phyloP scores from a whole-genome alignment of 225 moss, liverwort and hornwort genomes.

The Pseudoscleropodium purum region DNA sequence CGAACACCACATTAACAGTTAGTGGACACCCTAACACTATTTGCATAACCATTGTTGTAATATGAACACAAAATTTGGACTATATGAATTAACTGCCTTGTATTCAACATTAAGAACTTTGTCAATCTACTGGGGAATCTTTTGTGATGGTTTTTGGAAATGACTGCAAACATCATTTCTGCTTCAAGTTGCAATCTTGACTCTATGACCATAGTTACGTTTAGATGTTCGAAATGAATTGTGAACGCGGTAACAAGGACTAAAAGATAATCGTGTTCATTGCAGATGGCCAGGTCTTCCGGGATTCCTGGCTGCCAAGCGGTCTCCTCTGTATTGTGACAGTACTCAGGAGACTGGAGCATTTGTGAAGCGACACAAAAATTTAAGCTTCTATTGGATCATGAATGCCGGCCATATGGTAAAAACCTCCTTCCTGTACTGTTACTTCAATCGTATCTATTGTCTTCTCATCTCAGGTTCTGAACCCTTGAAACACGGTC shows the following conservation, averaged over 20 bases:
- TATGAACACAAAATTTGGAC: neutral
- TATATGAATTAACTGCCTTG: neutral
- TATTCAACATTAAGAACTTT: neutral
- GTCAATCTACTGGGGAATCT: neutral
- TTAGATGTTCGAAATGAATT: neutral
- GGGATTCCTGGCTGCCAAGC: conserved; percentile 45
- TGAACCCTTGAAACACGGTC: neutral
- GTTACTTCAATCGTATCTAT: neutral
- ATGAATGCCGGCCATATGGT: conserved; percentile 98
- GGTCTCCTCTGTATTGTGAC: conserved; percentile 57
- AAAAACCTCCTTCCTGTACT: neutral
- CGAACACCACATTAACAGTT: neutral
- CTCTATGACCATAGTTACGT: neutral
- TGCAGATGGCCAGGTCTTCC: conserved; percentile 68
- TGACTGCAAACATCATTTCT: neutral
- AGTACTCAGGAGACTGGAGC: conserved; percentile 40
- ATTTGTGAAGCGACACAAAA: conserved; percentile 66
- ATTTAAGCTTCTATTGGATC: conserved; percentile 88
- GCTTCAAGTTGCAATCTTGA: neutral
- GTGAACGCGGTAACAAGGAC: neutral
- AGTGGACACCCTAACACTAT: neutral
- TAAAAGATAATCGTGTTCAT: neutral
- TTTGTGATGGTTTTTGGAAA: neutral
- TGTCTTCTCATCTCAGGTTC: neutral
- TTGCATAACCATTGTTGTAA: neutral